Conservation (phyloP, 768 basidiomycete species). For the Mycena venus region DNA sequence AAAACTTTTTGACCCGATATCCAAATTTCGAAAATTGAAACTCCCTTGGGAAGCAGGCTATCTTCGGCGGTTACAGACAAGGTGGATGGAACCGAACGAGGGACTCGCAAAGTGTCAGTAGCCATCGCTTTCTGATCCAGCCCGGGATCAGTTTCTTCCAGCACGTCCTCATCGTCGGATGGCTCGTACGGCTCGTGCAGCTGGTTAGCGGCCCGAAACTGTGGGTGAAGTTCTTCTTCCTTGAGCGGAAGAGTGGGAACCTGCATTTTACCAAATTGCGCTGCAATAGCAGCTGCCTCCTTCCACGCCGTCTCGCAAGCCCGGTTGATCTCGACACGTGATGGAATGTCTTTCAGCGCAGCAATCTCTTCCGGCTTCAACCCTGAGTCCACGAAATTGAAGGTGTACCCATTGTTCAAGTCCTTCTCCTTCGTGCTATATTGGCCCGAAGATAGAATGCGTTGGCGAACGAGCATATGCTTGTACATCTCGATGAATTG, state of each 20-base stretch:
- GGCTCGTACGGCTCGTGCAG: neutral
- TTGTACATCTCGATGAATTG: conserved; percentile 29
- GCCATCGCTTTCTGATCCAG: neutral
- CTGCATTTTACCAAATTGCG: neutral
- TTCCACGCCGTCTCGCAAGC: conserved; percentile 6
- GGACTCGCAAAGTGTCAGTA: neutral
- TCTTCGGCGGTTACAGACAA: too few species aligned
- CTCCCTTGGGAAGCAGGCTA: too few species aligned
- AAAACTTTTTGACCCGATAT: too few species aligned
- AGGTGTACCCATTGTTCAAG: conserved; percentile 11
- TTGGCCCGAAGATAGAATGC: conserved; percentile 11
- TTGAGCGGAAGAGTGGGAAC: conserved; percentile 6
- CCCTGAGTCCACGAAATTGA: neutral
- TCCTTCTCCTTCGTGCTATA: conserved; percentile 20
- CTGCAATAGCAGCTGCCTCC: conserved; percentile 1
- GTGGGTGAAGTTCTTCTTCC: neutral
- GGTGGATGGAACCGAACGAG: too few species aligned
- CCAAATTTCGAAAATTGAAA: too few species aligned
- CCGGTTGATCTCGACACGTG: conserved; percentile 4
- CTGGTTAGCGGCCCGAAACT: neutral
- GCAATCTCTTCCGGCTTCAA: conserved; percentile 5
- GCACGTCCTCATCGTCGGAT: neutral
- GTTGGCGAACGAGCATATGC: conserved; percentile 20
- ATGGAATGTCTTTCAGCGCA: conserved; percentile 4
- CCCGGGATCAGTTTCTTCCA: neutral